Evolutionary conservation across 345 rosid genomes (phyloP), one percentile per base, ranked within the genome.

Genomic region (Gossypium australe): DNA sequence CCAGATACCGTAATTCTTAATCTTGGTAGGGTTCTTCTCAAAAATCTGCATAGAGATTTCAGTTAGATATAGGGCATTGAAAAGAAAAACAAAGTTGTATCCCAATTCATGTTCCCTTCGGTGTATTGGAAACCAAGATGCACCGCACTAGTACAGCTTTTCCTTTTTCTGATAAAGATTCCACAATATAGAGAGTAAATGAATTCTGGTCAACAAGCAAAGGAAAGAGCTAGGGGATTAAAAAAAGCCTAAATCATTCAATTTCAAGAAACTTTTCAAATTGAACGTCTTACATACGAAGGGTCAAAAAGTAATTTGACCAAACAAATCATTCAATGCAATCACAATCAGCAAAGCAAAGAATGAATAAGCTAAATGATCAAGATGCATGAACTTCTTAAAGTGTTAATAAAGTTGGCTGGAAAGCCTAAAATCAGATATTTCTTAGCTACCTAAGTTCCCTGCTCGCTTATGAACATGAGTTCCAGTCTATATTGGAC

Each of bases 1-100:
- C 92, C 92, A 88, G 66, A 86, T 85, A 2, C 90, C 90, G n/a
- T 49, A 88, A 75, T 88, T 88, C 77, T 88, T 82, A 63, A 88
- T 86, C 69, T 13, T 88, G 12, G 88, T 88, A 43, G 91, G 91
- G 62, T 81, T 84, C 81, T 86, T 88, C 88, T 88, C 88, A 72
- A 81, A 88, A 67, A 88, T 86, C 88, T 88, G 71, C 73, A 53
- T 2, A 27, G 27, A 25, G 16, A 65, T 38, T 51, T 41, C 10
- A 65, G 27, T 45, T 7, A 45, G 49, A 76, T 1, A 47, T 11
- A 16, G 7, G 20, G 16, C 48, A 45, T 18, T 47, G 8, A 11
- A 47, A 34, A 13, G 63, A 48, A 63, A 52, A 38, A 2, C n/a
- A 51, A 73, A 44, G 49, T 45, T 44, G 44, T 16, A 14, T 48